Conservation (phyloP, 1,139 yeast species). For the Blastobotrys elegans region DNA sequence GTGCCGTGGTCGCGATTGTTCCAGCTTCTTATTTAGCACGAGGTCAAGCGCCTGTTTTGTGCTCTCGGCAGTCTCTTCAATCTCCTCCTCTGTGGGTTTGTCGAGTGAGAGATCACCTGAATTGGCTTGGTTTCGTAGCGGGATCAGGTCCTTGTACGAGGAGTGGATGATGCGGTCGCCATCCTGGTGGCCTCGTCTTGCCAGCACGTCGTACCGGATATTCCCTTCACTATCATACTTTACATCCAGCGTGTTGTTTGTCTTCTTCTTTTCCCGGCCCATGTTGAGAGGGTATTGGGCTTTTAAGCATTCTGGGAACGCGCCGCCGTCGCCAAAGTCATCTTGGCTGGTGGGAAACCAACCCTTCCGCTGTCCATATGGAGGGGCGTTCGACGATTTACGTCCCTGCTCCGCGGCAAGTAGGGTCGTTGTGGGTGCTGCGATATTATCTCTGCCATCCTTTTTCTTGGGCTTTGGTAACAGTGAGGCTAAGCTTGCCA, state of each 20-base stretch:
- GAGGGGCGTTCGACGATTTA: conserved; percentile 22
- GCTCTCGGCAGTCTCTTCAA: conserved; percentile 38
- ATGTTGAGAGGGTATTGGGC: conserved; percentile 35
- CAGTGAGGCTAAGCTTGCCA: conserved; percentile 22
- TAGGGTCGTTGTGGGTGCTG: too few species aligned
- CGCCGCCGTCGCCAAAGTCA: conserved; percentile 37
- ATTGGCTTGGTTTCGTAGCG: conserved; percentile 42
- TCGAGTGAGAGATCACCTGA: conserved; percentile 34
- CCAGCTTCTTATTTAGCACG: conserved; percentile 39
- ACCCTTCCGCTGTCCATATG: conserved; percentile 30
- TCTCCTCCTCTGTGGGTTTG: conserved; percentile 41
- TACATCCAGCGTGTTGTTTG: conserved; percentile 28
- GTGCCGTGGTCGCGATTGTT: conserved; percentile 31
- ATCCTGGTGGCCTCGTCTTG: conserved; percentile 35
- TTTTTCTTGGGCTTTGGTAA: conserved; percentile 26
- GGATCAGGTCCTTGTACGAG: conserved; percentile 42
- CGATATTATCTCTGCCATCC: neutral
- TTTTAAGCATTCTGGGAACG: conserved; percentile 34
- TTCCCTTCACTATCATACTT: conserved; percentile 33
- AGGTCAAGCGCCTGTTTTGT: conserved; percentile 48
- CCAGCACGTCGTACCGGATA: conserved; percentile 34
- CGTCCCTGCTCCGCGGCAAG: neutral
- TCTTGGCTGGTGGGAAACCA: conserved; percentile 30
- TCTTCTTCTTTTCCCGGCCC: conserved; percentile 24
- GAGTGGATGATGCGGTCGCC: conserved; percentile 35